Evolutionary conservation across 139 green algal species (phyloP).

Genomic region (Tetraselmis striata): DNA sequence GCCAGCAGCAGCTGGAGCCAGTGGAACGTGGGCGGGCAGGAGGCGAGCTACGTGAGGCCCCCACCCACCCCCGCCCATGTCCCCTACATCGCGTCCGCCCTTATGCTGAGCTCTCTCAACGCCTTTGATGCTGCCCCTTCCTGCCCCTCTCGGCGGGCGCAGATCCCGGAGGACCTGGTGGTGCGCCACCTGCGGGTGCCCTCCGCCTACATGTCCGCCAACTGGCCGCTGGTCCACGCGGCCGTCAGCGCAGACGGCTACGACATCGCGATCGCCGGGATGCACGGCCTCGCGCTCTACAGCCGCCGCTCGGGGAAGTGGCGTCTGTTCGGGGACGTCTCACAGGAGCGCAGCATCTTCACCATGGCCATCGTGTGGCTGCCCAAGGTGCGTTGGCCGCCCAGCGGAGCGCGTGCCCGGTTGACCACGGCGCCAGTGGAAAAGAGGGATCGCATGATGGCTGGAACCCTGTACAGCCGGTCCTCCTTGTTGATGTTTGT

Average conservation of each 20-base stretch:
- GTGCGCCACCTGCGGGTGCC: slow-evolving; percentile 16
- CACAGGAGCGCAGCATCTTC: slow-evolving; percentile 53
- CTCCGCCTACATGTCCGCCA: slow-evolving; percentile 35
- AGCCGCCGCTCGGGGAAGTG: slow-evolving; percentile 39
- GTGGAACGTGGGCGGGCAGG: background rate
- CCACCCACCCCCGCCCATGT: background rate
- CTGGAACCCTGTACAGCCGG: no score
- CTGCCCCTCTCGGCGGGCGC: no score
- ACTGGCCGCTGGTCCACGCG: slow-evolving; percentile 36
- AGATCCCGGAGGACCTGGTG: background rate
- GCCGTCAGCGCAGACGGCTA: slow-evolving; percentile 38
- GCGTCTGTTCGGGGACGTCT: slow-evolving; percentile 80
- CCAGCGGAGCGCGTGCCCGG: no score
- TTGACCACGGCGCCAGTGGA: background rate
- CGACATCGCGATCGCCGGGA: slow-evolving; percentile 82
- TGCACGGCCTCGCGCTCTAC: slow-evolving; percentile 67
- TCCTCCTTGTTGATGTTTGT: no score
- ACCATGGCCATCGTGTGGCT: slow-evolving; percentile 4
- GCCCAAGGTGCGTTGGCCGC: background rate
- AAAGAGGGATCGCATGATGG: no score
- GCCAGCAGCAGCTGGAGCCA: slow-evolving; percentile 21
- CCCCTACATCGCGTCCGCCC: no score
- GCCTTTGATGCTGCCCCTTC: no score
- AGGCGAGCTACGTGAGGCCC: background rate
- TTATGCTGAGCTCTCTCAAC: no score